Base-by-base conservation (phyloP, 495 filamentous ascomycete genomes). In the Alectoria sarmentosa region DNA sequence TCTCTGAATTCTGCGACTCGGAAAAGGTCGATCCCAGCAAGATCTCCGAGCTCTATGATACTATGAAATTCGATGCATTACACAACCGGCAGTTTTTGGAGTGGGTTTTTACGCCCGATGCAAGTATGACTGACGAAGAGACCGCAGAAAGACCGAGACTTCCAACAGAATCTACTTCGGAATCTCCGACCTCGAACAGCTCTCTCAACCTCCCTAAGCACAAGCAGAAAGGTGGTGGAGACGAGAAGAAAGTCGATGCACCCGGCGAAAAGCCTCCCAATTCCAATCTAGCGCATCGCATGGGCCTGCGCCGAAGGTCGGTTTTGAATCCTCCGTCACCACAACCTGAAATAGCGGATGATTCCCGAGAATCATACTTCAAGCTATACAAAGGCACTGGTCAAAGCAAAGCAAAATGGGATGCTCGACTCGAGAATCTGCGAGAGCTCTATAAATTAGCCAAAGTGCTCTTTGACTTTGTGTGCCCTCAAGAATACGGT, bases 21-120 rank as follows among this genome's bases (percentile, higher is more conserved):
- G 94, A 98, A 67, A 98, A 98, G 77, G 90, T 98, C 14, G 94
- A 98, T 73, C 94, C 94, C 1, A 96, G 91, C 78, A 98, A 98
- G 78, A 91, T 98, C 42, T 96, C 91, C 11, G 94, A 98, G 76
- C 79, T 98, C 3, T 98, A 98, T 72, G 94, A 98, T 74, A 97
- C 92, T 37, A 97, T 98, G 92, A 98, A 98, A 73, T 98, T 97
- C 69, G 94, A 98, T 70, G 94, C 95, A 3, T 82, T 98, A 32
- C 94, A 98, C 73, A 98, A 98, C 73, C 86, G 95, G 7, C 90
- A 90, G 65, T 98, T 97, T 65, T 78, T 98, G n/a, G 95, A 98
- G 75, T 96, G 93, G 88, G 89, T 96, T 4, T 98, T 98, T 71
- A 96, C 91, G 65, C 95, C 94, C 4, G 82, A 83, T 71, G 82